Evolutionary conservation across 495 filamentous ascomycete genomes (phyloP).

Genomic region (Aspergillus incahuasiensis): DNA sequence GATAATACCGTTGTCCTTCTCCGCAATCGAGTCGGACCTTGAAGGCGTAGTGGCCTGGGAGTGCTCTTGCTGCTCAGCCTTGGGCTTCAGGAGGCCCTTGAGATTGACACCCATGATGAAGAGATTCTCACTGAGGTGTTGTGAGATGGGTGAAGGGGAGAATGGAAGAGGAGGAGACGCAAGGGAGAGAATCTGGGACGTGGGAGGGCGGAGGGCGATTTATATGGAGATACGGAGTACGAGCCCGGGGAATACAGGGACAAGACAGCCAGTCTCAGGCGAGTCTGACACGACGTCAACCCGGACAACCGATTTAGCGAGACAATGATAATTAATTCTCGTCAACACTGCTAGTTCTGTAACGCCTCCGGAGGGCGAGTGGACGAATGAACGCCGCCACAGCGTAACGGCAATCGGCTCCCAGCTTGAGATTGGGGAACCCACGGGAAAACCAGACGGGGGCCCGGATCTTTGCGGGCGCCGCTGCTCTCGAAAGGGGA

Average conservation of each 20-base stretch:
- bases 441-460: conserved; percentile 25
- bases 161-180: conserved; percentile 9
- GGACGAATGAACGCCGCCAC: conserved; percentile 8
- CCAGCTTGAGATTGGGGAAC: conserved; percentile 22
- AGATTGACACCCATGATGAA: conserved; percentile 38
- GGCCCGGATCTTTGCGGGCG: conserved; percentile 33
- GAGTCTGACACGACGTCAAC: background rate
- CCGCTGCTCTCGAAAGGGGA: conserved; percentile 1
- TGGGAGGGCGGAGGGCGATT: conserved; percentile 15
- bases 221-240: background rate
- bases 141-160: background rate
- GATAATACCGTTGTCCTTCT: conserved; percentile 39
- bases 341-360: background rate
- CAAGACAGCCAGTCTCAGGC: background rate
- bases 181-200: conserved; percentile 13
- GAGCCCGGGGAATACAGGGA: background rate
- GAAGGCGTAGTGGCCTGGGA: conserved; percentile 36
- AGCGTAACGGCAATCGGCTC: conserved; percentile 21
- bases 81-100: conserved; percentile 31
- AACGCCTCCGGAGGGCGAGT: background rate
- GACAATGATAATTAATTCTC: conserved; percentile 2
- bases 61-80: conserved; percentile 26
- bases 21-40: conserved; percentile 32
- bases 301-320: conserved; percentile 14
- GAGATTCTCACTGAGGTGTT: conserved; percentile 1